Conservation (phyloP, 352 stramenopile genomes). For the Thraustochytrium sp. region DNA sequence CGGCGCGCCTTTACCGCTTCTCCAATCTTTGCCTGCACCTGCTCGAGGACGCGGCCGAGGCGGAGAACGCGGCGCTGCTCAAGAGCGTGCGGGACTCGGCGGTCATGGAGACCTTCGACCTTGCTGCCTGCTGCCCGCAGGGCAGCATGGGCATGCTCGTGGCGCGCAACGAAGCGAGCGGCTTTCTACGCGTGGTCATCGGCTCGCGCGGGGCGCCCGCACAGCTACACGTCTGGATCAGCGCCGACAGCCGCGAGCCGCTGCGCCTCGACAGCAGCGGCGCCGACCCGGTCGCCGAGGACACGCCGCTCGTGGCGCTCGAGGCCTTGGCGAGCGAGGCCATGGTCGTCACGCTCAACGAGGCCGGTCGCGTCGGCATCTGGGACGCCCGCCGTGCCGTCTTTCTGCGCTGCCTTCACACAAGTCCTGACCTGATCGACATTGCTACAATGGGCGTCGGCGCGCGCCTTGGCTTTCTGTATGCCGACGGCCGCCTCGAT, state of each 20-base stretch:
- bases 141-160: not conserved
- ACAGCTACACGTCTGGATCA: not conserved
- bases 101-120: not conserved
- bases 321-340: not conserved
- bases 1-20: not conserved
- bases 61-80: constrained; percentile 9
- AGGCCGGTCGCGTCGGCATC: not conserved
- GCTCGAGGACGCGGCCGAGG: constrained; percentile 2
- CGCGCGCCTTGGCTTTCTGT: not conserved
- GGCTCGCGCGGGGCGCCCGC: not conserved
- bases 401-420: not conserved
- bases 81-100: constrained; percentile 19
- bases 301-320: not conserved
- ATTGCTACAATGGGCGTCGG: not conserved
- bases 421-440: not conserved
- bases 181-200: not conserved
- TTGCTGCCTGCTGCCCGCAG: not conserved
- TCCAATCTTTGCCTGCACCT: constrained; percentile 9
- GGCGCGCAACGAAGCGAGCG: not conserved
- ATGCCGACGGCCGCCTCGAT: not conserved
- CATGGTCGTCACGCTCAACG: not conserved
- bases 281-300: not conserved
- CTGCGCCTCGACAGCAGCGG: not conserved
- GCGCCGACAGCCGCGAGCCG: not conserved
- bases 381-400: not conserved